Base-by-base conservation (phyloP, 257 asterid genomes). In the Solanum medicagineum region DNA sequence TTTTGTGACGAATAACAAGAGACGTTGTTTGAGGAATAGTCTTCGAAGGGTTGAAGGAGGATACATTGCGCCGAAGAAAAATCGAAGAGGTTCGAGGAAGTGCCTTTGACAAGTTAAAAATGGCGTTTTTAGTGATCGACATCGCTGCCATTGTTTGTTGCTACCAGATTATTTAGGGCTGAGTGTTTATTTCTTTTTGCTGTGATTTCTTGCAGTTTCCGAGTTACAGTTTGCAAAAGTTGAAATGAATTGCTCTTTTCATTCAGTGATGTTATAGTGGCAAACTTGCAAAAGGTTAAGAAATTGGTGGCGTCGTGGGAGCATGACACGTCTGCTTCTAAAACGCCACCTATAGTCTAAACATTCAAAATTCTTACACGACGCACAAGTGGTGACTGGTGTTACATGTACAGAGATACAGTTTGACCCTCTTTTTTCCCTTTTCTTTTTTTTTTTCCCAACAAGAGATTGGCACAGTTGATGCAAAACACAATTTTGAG, bases 111-210 rank as follows among this genome's bases (percentile, higher is more conserved):
- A 94, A 53, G 87, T 65, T 87, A 56, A 90, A 88, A 63, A 90
- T 9, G 29, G 89, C 84, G 69, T 71, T 91, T 80, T 81, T 93
- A 26, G 89, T 80, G 12, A 92, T 19, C 36, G 88, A 86, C 84
- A 91, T 86, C 12, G 94, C 91, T 69, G 95, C 95, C 95, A 94
- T 91, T 54, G n/a, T 90, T 91, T 59, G 24, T 88, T 77, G 55
- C 22, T 12, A 7, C 16, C 4, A 2, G 51, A n/a, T 70, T 66
- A 51, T 19, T 66, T 22, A 2, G 29, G 14, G 8, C 19, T 24
- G 14, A 57, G 45, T 17, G 24, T 56, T 7, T 2, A 32, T 19
- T 19, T 32, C 9, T 44, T 22, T 16, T 68, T 1, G n/a, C 3
- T 19, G 7, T 3, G 65, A 45, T 2, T 17, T 16, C 3, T 51